Conservation (phyloP, 495 filamentous ascomycete genomes). For the Aspergillus avenaceus region DNA sequence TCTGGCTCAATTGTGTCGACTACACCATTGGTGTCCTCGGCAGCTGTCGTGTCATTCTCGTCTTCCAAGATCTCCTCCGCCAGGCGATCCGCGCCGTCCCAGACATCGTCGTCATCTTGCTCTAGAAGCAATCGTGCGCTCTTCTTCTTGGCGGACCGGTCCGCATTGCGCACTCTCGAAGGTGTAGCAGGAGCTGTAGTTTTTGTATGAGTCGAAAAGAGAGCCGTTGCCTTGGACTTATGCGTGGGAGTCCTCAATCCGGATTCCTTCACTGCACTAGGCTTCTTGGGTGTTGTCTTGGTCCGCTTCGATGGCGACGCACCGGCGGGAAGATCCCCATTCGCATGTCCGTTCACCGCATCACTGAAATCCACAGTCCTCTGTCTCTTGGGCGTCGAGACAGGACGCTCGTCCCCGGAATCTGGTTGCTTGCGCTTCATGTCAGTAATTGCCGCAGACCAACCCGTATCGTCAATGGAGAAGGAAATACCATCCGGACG, state of each 20-base stretch:
- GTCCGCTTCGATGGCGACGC: conserved; percentile 24
- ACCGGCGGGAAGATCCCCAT: conserved; percentile 23
- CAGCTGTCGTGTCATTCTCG: conserved; percentile 30
- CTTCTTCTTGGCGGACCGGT: conserved; percentile 83
- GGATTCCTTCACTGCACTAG: conserved; percentile 35
- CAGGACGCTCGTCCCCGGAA: conserved; percentile 33
- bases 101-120: conserved; percentile 67
- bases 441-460: conserved; percentile 9
- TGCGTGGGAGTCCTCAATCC: conserved; percentile 43
- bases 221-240: conserved; percentile 33
- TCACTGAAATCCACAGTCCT: conserved; percentile 27
- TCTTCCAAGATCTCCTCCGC: conserved; percentile 67
- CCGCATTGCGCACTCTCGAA: conserved; percentile 59
- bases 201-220: conserved; percentile 42
- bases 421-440: conserved; percentile 49
- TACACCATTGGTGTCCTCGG: conserved; percentile 36
- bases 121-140: conserved; percentile 72
- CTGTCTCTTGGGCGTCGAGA: conserved; percentile 41
- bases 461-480: conserved; percentile 2
- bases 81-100: conserved; percentile 69
- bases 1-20: conserved; percentile 33
- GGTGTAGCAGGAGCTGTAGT: conserved; percentile 39
- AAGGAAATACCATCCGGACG: conserved; percentile 33
- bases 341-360: conserved; percentile 22
- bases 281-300: conserved; percentile 38